Conservation (phyloP, 768 basidiomycete genomes). For the Lactarius quietus region DNA sequence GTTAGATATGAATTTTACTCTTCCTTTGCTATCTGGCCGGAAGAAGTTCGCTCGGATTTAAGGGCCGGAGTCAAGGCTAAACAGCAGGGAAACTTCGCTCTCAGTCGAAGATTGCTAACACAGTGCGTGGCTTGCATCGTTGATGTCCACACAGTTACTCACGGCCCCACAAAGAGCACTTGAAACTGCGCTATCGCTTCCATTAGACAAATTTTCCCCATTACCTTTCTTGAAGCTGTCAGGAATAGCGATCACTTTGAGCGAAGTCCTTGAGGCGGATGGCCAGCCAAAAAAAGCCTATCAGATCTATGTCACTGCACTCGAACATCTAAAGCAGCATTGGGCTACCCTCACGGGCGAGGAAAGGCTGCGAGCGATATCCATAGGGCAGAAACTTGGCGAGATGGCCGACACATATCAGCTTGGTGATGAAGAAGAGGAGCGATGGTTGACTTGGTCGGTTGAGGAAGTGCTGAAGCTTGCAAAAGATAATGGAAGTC, state of each 20-base stretch:
- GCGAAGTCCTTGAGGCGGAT: constrained; percentile 49
- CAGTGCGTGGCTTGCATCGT: constrained; percentile 40
- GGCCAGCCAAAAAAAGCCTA: constrained; percentile 34
- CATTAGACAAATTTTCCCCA: constrained; percentile 34
- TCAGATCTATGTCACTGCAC: constrained; percentile 26
- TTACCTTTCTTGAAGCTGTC: constrained; percentile 63
- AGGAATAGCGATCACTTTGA: constrained; percentile 61
- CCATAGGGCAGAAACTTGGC: constrained; percentile 45
- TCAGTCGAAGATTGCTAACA: constrained; percentile 50
- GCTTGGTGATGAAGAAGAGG: constrained; percentile 38
- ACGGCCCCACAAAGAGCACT: constrained; percentile 43
- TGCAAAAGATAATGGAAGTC: constrained; percentile 35
- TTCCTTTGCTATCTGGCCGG: constrained; percentile 63
- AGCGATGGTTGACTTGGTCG: constrained; percentile 42
- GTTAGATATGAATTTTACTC: constrained; percentile 54
- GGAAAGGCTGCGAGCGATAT: constrained; percentile 44
- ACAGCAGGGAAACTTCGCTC: constrained; percentile 49
- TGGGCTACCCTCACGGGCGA: constrained; percentile 31
- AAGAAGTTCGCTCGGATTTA: constrained; percentile 57
- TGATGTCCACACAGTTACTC: background rate
- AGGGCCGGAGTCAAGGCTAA: constrained; percentile 63
- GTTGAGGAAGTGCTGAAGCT: constrained; percentile 43
- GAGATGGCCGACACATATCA: constrained; percentile 38
- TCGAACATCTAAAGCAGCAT: constrained; percentile 31
- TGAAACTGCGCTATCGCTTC: constrained; percentile 48